These are phyloP conservation scores for Leccinum rimulosum DNA, from an alignment of 768 basidiomycete genomes.

Conservation along the genomic window DNA sequence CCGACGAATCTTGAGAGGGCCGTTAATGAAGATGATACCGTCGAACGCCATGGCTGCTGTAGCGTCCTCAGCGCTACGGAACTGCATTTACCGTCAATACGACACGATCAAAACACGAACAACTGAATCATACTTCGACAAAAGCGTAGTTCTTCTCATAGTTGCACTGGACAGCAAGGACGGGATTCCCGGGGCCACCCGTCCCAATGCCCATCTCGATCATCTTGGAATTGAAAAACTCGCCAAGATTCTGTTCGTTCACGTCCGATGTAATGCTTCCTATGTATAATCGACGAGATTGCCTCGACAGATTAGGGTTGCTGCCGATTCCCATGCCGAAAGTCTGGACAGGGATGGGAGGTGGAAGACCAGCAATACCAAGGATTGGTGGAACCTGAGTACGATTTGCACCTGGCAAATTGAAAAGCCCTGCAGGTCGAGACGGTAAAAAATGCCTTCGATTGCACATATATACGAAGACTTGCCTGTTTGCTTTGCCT, in stretches of 20 bases:
- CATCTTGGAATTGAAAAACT: conserved; percentile 98
- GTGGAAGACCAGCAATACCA: conserved; percentile 76
- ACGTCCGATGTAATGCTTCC: conserved; percentile 95
- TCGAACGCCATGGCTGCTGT: conserved; percentile 97
- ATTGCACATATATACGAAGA: neutral
- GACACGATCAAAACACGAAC: neutral
- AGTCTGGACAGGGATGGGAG: conserved; percentile 79
- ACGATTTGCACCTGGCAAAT: conserved; percentile 91
- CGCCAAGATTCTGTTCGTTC: conserved; percentile 86
- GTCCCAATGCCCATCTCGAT: conserved; percentile 87
- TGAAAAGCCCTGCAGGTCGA: conserved; percentile 74
- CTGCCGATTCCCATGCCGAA: conserved; percentile 86
- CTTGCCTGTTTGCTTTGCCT: conserved; percentile 97
- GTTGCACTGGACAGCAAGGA: conserved; percentile 92
- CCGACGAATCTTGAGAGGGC: conserved; percentile 94
- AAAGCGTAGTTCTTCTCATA: conserved; percentile 99
- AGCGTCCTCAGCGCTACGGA: conserved; percentile 95
- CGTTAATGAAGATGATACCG: conserved; percentile 92
- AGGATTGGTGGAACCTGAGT: conserved; percentile 83
- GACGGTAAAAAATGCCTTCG: conserved; percentile 8
- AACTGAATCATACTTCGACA: conserved; percentile 71
- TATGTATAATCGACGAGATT: conserved; percentile 93
- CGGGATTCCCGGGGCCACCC: conserved; percentile 82
- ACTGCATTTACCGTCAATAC: conserved; percentile 49
- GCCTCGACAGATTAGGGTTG: conserved; percentile 87